phyloP scores from a whole-genome alignment of 1,284 basidiomycete genomes.

The Ceratobasidium sp. region DNA sequence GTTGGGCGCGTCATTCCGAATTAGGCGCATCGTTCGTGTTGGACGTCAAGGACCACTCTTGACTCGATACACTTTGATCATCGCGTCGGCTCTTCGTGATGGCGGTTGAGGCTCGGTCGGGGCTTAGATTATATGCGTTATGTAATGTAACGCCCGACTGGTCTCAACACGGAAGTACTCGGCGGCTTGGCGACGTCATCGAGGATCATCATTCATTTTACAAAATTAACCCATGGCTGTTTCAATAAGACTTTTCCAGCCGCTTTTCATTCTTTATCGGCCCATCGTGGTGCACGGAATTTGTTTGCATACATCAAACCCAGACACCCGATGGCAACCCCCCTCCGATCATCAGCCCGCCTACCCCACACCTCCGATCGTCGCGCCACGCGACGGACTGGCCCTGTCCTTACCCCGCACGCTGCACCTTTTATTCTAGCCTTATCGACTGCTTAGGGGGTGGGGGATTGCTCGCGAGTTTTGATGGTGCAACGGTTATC shows the following conservation, averaged over 20 bases:
- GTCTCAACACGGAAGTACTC: too few species aligned
- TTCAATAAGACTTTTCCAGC: too few species aligned
- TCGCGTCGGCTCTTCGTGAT: background rate
- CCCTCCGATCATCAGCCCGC: conserved; percentile 20
- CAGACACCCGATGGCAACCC: conserved; percentile 19
- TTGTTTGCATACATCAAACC: background rate
- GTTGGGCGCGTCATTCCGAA: too few species aligned
- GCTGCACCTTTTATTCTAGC: background rate
- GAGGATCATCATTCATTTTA: too few species aligned
- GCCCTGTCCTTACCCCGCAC: background rate
- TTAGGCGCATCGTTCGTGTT: too few species aligned
- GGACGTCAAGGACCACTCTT: too few species aligned
- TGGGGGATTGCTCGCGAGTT: background rate
- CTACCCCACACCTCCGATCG: conserved; percentile 22
- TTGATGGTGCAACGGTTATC: background rate
- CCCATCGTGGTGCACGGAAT: too few species aligned
- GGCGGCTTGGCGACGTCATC: too few species aligned
- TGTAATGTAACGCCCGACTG: background rate
- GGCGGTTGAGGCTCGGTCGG: conserved; percentile 1
- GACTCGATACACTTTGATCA: conserved; percentile 10
- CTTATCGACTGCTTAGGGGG: background rate
- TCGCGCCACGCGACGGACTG: conserved; percentile 9
- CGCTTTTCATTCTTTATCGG: too few species aligned
- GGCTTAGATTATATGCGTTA: background rate
- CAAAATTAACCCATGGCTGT: too few species aligned